Evolutionary conservation across 768 basidiomycete genomes (phyloP).

Genomic region (Tylopilus rubrobrunneus): DNA sequence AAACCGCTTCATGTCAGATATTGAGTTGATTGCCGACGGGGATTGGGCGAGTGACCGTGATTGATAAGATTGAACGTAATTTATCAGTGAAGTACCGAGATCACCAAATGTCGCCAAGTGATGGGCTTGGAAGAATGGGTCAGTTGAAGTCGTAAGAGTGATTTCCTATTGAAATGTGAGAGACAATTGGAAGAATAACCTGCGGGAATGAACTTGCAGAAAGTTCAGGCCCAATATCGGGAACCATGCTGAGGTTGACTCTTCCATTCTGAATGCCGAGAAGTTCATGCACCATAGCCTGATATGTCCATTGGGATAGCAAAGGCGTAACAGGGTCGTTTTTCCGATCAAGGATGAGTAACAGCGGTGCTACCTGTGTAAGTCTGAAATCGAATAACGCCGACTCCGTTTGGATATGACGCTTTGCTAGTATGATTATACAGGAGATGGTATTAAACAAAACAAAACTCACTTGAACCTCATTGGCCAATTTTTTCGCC

Average conservation of each 20-base stretch:
- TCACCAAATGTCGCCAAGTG: slow-evolving; percentile 95
- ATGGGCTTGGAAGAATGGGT: slow-evolving; percentile 91
- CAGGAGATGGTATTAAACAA: neutral
- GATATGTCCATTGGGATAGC: slow-evolving; percentile 98
- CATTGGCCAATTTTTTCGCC: slow-evolving; percentile 84
- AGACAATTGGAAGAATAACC: slow-evolving; percentile 1
- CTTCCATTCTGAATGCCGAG: slow-evolving; percentile 92
- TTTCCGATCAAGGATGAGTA: slow-evolving; percentile 90
- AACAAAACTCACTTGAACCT: slow-evolving; percentile 62
- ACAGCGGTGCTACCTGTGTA: slow-evolving; percentile 81
- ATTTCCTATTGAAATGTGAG: slow-evolving; percentile 63
- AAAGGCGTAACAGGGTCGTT: slow-evolving; percentile 98
- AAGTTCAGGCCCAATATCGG: slow-evolving; percentile 83
- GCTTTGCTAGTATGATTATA: slow-evolving; percentile 39
- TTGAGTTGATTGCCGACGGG: slow-evolving; percentile 84
- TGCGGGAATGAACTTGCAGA: slow-evolving; percentile 46
- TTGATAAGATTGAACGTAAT: slow-evolving; percentile 93
- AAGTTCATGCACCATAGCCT: slow-evolving; percentile 98
- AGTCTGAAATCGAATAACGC: slow-evolving; percentile 89
- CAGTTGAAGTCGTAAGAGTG: slow-evolving; percentile 84
- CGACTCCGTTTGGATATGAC: slow-evolving; percentile 75
- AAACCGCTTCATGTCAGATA: slow-evolving; percentile 94
- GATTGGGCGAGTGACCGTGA: slow-evolving; percentile 73
- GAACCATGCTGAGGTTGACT: slow-evolving; percentile 78
- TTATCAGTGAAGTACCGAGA: slow-evolving; percentile 84